A percentile compares a stretch with the other conserved stretches of the same genome.
Evolutionary conservation across 805 yeast genomes (phyloP).

Genomic region (Yarrowia divulgata): DNA sequence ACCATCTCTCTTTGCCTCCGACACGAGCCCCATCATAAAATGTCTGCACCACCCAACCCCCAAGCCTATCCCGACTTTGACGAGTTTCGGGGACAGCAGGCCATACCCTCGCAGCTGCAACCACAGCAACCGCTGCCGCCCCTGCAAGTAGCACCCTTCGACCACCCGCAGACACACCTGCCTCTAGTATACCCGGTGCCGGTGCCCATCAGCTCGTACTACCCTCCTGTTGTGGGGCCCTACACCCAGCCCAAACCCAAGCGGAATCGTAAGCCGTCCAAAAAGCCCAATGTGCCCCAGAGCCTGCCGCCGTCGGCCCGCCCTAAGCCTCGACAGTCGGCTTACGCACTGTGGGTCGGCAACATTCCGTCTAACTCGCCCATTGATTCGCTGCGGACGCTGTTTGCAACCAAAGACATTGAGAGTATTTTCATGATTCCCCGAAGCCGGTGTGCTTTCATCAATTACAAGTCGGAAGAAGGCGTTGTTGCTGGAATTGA

Average conservation of each 20-base stretch:
- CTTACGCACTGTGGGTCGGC: slow-evolving; percentile 57
- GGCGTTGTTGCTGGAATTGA: slow-evolving; percentile 49
- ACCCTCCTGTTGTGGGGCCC: slow-evolving; percentile 49
- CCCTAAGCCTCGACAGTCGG: slow-evolving; percentile 26
- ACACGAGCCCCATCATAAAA: slow-evolving; percentile 28
- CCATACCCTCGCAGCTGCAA: slow-evolving; percentile 3
- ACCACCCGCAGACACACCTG: slow-evolving; percentile 17
- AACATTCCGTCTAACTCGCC: slow-evolving; percentile 52
- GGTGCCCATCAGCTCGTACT: slow-evolving; percentile 31
- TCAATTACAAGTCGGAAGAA: slow-evolving; percentile 49
- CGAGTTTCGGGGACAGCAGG: slow-evolving; percentile 19
- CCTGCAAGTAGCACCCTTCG: background rate
- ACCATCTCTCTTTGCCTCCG: slow-evolving; percentile 29
- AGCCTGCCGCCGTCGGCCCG: slow-evolving; percentile 8
- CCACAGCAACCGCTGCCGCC: background rate
- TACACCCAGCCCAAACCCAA: slow-evolving; percentile 44
- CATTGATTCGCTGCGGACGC: slow-evolving; percentile 50
- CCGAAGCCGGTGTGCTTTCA: slow-evolving; percentile 55
- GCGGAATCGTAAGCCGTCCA: slow-evolving; percentile 23
- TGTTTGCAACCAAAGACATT: slow-evolving; percentile 52
- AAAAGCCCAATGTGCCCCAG: background rate
- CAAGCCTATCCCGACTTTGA: slow-evolving; percentile 1
- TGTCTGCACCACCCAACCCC: slow-evolving; percentile 23
- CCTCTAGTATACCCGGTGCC: slow-evolving; percentile 28
- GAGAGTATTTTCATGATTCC: slow-evolving; percentile 53